Evolutionary conservation across 2,329 filamentous ascomycete genomes (phyloP), one percentile per base, ranked within the genome.

Genomic region (Beauveria australis): DNA sequence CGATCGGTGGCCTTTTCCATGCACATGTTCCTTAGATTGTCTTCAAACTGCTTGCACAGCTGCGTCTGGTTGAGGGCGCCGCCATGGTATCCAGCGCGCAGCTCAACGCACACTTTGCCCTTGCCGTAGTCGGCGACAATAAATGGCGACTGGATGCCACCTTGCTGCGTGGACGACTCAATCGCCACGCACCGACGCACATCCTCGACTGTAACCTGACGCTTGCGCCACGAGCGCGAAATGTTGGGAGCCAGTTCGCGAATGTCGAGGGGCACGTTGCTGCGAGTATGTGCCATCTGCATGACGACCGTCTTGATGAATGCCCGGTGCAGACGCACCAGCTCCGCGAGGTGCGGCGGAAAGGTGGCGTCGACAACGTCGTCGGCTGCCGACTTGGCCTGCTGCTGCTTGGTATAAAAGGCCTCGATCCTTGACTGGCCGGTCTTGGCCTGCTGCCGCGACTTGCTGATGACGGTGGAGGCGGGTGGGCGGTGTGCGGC

Each of bases 221-320:
- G 81, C 74, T 89, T 91, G 62, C 88, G 87, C 89, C 89, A 92
- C 43, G 86, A 77, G 64, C 84, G 81, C 14, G 87, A 83, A 46
- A 90, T 78, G 61, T 85, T 80, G 10, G 84, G 84, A 40, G 82
- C 79, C 41, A 92, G 77, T 33, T 79, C 75, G 41, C 79, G 77
- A 49, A 91, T 71, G 67, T 91, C 87, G 26, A 86, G 82, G 0
- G 89, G 86, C 0, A 82, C 78, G 52, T 79, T 76, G 33, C 76
- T 75, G 62, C 87, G 86, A 70, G 88, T 84, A 72, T 92, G 88
- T 1, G 86, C 86, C 63, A 85, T 81, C 67, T 91, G 87, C 10
- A 92, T 74, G 0, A 83, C 81, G 26, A 91, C 75, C 0, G 88
- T 85, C 67, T 86, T 86, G 61, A 90, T 77, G 65, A 92, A 89